Percentiles rank a stretch among this genome's conserved stretches.
phyloP scores from a whole-genome alignment of 306 rosid species.

The Arachis hypogaea region DNA sequence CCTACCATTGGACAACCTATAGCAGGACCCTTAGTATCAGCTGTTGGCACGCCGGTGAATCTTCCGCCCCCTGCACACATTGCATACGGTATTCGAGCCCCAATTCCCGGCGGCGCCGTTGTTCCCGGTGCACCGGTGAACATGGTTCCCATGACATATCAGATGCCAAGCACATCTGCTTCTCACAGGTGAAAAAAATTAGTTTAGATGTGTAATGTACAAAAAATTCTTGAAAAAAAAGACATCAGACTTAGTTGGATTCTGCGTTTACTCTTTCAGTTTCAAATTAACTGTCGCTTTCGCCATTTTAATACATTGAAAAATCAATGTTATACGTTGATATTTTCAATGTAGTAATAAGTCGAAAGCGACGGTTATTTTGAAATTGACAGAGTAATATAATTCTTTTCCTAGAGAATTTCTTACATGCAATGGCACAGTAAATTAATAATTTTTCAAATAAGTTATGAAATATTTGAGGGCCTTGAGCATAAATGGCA shows the following conservation, averaged over 20 bases:
- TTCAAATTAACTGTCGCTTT: too few species aligned
- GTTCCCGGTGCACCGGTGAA: slow-evolving; percentile 83
- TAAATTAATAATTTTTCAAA: slow-evolving; percentile 39
- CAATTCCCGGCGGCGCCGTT: slow-evolving; percentile 65
- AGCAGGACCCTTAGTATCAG: slow-evolving; percentile 87
- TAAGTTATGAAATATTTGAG: slow-evolving; percentile 46
- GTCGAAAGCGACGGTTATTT: too few species aligned
- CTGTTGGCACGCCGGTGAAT: slow-evolving; percentile 89
- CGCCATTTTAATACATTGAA: too few species aligned
- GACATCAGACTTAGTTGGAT: slow-evolving; percentile 51
- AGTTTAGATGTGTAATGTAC: slow-evolving; percentile 51
- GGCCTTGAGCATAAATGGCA: slow-evolving; percentile 39
- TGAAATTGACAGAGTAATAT: background rate
- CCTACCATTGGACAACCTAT: slow-evolving; percentile 89
- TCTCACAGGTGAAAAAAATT: slow-evolving; percentile 73
- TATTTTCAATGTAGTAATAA: too few species aligned
- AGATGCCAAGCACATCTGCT: slow-evolving; percentile 71
- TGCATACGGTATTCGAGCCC: slow-evolving; percentile 81
- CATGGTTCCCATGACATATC: slow-evolving; percentile 74
- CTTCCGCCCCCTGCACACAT: slow-evolving; percentile 66
- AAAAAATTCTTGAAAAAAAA: slow-evolving; percentile 24
- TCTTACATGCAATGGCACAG: slow-evolving; percentile 44
- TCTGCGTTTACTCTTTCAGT: slow-evolving; percentile 32
- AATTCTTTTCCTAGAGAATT: slow-evolving; percentile 49
- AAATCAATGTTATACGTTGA: too few species aligned